phyloP scores from a whole-genome alignment of 1,139 yeast species.

The Eremothecium sinecaudum region DNA sequence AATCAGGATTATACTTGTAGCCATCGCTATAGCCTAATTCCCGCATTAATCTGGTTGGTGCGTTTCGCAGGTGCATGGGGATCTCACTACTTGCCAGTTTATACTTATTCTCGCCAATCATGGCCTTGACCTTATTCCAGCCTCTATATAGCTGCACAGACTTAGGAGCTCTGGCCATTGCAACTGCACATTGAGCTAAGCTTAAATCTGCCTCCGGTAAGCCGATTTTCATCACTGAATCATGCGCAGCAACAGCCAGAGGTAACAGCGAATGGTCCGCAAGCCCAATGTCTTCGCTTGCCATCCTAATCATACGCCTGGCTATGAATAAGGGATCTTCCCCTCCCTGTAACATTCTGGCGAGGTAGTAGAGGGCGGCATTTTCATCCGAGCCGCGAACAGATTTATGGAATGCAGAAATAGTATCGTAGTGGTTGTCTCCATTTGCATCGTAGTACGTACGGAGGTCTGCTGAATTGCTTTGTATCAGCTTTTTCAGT shows the following conservation, averaged over 20 bases:
- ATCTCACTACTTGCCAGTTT: slow-evolving; percentile 50
- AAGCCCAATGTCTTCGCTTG: slow-evolving; percentile 83
- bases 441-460: slow-evolving; percentile 76
- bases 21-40: slow-evolving; percentile 77
- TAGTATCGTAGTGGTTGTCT: slow-evolving; percentile 88
- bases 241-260: slow-evolving; percentile 75
- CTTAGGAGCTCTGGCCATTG: slow-evolving; percentile 76
- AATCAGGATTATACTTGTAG: slow-evolving; percentile 84
- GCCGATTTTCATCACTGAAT: slow-evolving; percentile 87
- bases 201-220: slow-evolving; percentile 92
- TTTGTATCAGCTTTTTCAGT: slow-evolving; percentile 19
- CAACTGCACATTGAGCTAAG: slow-evolving; percentile 85
- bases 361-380: slow-evolving; percentile 80
- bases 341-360: slow-evolving; percentile 81
- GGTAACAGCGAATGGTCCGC: slow-evolving; percentile 79
- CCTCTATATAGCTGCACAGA: slow-evolving; percentile 80
- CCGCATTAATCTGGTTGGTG: slow-evolving; percentile 85
- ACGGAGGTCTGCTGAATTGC: slow-evolving; percentile 33
- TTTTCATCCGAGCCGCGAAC: slow-evolving; percentile 82
- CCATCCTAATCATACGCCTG: slow-evolving; percentile 83
- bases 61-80: slow-evolving; percentile 80
- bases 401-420: slow-evolving; percentile 88
- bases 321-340: slow-evolving; percentile 92
- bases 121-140: slow-evolving; percentile 52
- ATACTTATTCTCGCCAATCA: slow-evolving; percentile 52